Evolutionary conservation across 164 flowering plant genomes (phyloP), one percentile per base, ranked within the genome.

Genomic region (Magnolia sinica): DNA sequence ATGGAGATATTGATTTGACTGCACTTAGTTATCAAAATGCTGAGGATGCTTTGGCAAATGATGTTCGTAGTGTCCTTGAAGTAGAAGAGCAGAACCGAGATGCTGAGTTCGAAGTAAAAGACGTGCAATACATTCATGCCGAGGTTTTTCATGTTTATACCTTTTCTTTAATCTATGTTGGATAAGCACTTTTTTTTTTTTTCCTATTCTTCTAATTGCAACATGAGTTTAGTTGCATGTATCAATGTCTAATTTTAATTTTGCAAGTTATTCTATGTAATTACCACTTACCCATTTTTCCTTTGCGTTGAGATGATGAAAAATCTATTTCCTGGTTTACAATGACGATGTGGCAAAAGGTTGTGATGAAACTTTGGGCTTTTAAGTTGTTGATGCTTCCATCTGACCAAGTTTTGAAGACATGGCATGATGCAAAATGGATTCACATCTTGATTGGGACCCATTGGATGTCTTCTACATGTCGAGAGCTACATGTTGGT

Each of bases 1-100:
- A 96, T 86, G 99, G 99, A 75, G 99, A 96, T 78, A 96, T 96
- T 77, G 99, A 96, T 82, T 84, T 96, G 80, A 92, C 98, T 59
- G 64, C 76, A 29, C 83, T 91, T 81, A 84, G 88, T 79, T 77
- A 82, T 73, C 76, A 75, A 24, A 84, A 85, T 79, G 71, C 73
- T 51, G 97, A 91, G 78, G 97, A 94, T 61, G 76, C 88, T 68
- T 78, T 91, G 81, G 94, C 91, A 13, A 78, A 71, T 73, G 88
- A 87, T 27, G 88, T 96, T 14, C 79, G 82, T 66, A 59, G 83
- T 73, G 85, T 91, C 59, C 97, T 96, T 66, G 87, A 92, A 82
- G 79, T 76, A 66, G 94, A 91, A 84, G 95, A 86, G 51, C 87
- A 76, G 50, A 90, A 86, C 80, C 73, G 70, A 14, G 81, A 78